Percentiles rank a stretch among this genome's conserved stretches.
Conservation (phyloP, 2,329 filamentous ascomycete genomes). For the Ambrosiella xylebori region DNA sequence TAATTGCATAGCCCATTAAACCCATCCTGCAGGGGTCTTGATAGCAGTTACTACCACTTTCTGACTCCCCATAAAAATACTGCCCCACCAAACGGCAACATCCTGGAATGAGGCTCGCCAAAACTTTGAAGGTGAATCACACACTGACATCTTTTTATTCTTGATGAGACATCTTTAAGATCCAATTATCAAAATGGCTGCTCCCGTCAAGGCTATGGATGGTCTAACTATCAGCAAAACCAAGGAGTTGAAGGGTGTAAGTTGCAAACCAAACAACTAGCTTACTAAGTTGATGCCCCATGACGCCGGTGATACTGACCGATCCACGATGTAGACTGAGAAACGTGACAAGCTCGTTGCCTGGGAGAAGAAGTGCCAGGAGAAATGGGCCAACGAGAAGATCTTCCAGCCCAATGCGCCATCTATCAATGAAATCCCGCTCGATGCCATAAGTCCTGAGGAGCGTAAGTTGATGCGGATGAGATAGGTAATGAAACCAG, state of each 20-base stretch:
- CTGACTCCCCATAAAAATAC: neutral
- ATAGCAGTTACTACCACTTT: neutral
- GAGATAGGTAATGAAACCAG: neutral
- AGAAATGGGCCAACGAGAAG: constrained; percentile 48
- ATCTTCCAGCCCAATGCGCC: constrained; percentile 82
- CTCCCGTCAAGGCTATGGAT: constrained; percentile 28
- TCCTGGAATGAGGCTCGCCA: neutral
- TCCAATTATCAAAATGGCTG: constrained; percentile 10
- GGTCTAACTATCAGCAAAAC: constrained; percentile 37
- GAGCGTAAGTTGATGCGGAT: constrained; percentile 26
- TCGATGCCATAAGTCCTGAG: constrained; percentile 52
- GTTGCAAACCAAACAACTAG: constrained; percentile 12
- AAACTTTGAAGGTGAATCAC: neutral
- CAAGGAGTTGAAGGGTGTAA: constrained; percentile 41
- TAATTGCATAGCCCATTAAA: neutral
- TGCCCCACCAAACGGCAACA: neutral
- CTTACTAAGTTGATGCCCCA: too few relatives aligned
- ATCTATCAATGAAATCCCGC: constrained; percentile 57
- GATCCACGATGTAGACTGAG: constrained; percentile 42
- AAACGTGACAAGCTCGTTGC: constrained; percentile 70
- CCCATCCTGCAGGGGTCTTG: neutral
- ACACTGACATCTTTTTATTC: neutral
- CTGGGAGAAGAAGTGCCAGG: constrained; percentile 67
- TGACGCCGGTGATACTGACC: too few relatives aligned
- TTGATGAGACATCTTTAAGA: neutral